Percentiles rank a stretch among this genome's conserved stretches.
These are phyloP conservation scores for Lasiodiplodia theobromae DNA, from an alignment of 2,329 filamentous ascomycete species.

Conservation along the genomic window DNA sequence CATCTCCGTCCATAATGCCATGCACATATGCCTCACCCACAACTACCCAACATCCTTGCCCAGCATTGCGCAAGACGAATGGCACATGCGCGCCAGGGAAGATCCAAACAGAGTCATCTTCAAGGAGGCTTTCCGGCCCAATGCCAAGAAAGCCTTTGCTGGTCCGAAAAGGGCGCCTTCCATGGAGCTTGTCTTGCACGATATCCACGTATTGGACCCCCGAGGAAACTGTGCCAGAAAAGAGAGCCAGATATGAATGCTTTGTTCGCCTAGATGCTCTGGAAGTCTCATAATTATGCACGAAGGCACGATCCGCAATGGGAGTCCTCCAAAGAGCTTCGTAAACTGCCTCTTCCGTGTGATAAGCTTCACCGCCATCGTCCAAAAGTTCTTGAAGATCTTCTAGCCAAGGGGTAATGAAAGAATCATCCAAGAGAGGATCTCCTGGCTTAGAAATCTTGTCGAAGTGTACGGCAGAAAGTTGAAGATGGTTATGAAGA, in stretches of 20 bases:
- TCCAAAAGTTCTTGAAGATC: not conserved
- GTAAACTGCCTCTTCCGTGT: not conserved
- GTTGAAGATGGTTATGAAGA: not conserved
- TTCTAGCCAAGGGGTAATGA: not conserved
- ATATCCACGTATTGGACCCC: not conserved
- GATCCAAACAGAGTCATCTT: not conserved
- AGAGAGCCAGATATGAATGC: not conserved
- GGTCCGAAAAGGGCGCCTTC: not conserved
- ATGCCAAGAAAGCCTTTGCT: not conserved
- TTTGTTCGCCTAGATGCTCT: not conserved
- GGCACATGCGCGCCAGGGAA: not conserved
- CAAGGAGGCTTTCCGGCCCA: not conserved
- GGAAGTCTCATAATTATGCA: slow-evolving; percentile 6
- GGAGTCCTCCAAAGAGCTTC: slow-evolving; percentile 4
- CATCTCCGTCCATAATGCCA: not conserved
- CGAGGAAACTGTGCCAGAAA: not conserved
- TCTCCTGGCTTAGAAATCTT: not conserved
- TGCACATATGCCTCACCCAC: slow-evolving; percentile 4
- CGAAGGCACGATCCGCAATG: not conserved
- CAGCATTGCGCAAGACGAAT: not conserved
- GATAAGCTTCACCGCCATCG: not conserved
- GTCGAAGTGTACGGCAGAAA: not conserved
- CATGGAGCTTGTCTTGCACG: not conserved
- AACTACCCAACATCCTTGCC: not conserved
- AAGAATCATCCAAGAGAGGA: fast-evolving